These are phyloP conservation scores for Verticillium nonalfalfae DNA, from an alignment of 2,329 filamentous ascomycete species.

Conservation along the genomic window DNA sequence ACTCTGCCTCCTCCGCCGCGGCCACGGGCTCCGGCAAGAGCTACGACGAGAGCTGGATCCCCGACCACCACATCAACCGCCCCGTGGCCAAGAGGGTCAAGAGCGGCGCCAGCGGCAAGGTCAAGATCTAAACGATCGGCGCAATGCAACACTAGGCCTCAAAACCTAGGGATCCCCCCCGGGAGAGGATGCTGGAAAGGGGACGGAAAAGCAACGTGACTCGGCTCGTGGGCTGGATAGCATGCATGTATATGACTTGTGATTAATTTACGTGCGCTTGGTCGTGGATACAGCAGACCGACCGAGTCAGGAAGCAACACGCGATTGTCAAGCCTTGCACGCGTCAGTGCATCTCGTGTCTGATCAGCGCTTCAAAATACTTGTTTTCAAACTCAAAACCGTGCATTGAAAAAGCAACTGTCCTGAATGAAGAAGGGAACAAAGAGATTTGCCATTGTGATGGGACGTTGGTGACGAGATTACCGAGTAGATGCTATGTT, in stretches of 20 bases:
- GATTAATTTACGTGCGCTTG: background rate
- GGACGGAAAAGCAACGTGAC: background rate
- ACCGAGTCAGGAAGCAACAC: background rate
- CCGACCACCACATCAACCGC: constrained; percentile 79
- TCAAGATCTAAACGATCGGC: constrained; percentile 10
- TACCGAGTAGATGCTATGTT: too few relatives aligned
- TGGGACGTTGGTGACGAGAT: too few relatives aligned
- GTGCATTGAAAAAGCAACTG: background rate
- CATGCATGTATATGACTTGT: background rate
- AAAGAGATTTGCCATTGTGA: too few relatives aligned
- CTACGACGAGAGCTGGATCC: constrained; percentile 94
- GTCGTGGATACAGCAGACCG: background rate
- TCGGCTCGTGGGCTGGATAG: background rate
- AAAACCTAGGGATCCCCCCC: background rate
- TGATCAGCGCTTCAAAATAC: background rate
- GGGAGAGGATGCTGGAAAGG: background rate
- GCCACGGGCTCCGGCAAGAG: constrained; percentile 62
- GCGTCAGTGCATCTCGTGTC: background rate
- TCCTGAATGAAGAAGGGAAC: background rate
- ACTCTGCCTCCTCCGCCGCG: constrained; percentile 45
- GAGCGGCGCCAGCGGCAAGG: constrained; percentile 44
- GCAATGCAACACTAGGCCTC: constrained; percentile 3
- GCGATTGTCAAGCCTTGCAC: background rate
- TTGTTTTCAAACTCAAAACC: background rate
- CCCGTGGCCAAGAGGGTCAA: constrained; percentile 66